These are phyloP conservation scores for Hypomontagnella submonticulosa DNA, from an alignment of 495 filamentous ascomycete species.

Conservation along the genomic window DNA sequence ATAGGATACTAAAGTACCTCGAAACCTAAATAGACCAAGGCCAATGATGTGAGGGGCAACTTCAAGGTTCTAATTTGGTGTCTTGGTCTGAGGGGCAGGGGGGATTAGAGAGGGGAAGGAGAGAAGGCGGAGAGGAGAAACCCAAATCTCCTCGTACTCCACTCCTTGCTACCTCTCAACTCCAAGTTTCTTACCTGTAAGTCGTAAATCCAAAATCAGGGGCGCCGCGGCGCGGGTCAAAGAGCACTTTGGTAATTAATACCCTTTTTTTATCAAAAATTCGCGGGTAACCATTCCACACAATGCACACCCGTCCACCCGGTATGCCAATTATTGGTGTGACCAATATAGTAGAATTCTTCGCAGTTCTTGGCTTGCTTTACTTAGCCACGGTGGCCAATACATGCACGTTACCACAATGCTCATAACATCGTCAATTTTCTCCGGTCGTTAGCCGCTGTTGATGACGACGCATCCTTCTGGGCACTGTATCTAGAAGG, in stretches of 20 bases:
- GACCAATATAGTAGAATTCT: slow-evolving; percentile 5
- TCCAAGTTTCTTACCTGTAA: too few relatives aligned
- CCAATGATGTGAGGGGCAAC: slow-evolving; percentile 22
- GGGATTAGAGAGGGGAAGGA: not conserved
- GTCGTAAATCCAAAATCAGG: too few relatives aligned
- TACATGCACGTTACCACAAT: too few relatives aligned
- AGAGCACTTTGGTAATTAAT: too few relatives aligned
- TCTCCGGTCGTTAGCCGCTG: too few relatives aligned
- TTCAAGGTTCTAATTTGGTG: not conserved
- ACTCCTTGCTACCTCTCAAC: too few relatives aligned
- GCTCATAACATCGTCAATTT: too few relatives aligned
- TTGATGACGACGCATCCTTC: slow-evolving; percentile 1
- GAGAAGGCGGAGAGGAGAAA: not conserved
- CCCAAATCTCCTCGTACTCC: too few relatives aligned
- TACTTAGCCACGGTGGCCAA: slow-evolving; percentile 1
- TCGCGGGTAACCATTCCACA: too few relatives aligned
- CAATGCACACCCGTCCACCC: not conserved
- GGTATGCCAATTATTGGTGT: slow-evolving; percentile 19
- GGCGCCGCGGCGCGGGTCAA: too few relatives aligned
- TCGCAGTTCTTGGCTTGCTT: slow-evolving; percentile 12
- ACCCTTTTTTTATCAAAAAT: too few relatives aligned
- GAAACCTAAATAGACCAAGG: slow-evolving; percentile 1
- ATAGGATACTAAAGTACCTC: slow-evolving; percentile 4
- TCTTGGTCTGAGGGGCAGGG: slow-evolving; percentile 31
- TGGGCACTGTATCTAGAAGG: not conserved